Base-by-base conservation (phyloP, 192 early-diverging fungal genomes). In the Entomortierella lignicola region DNA sequence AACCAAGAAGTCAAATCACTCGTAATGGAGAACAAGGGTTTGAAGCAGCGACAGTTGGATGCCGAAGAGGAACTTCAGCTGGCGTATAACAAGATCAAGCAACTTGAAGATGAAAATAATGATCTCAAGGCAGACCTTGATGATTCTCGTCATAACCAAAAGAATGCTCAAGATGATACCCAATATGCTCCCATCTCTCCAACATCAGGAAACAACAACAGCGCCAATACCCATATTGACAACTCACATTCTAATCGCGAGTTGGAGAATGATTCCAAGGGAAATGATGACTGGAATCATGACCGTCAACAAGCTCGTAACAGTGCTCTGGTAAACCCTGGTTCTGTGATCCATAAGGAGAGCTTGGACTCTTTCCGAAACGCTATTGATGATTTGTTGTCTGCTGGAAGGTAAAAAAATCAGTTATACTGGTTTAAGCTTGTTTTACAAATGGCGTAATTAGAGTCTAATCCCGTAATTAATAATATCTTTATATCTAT, bases 321-420 rank as follows among this genome's bases (percentile, higher is more conserved):
- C 61, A 95, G 93, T 23, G 87, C 85, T 17, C 86, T 98, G 41
- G 88, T 93, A 17, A 91, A 91, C 37, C 84, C 85, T 4, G 84
- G 88, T 30, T 85, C 97, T 25, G 85, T 88, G 27, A 82, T 86
- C 20, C 97, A 95, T 85, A 91, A 97, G 71, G 86, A 84, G 17
- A 77, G 66, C 48, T 53, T 77, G 53, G 55, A 51, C 13, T 53
- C 66, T 15, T 77, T 77, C 66, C 74, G 74, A 2, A 77, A 77
- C 52, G 91, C 94, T n/a, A 87, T 96, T 32, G 93, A 96, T 72
- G 89, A 90, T 34, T 83, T 98, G 10, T 79, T 98, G 37, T 77
- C 85, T 21, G 91, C 92, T 32, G 92, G 91, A 69, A 84, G 92
- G 90, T 91, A 83, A 30, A 42, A n/a, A n/a, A n/a, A n/a, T n/a